A percentile compares a stretch with the other conserved stretches of the same genome.
phyloP scores from a whole-genome alignment of 352 stramenopile species.

The Pythium scleroteichum region DNA sequence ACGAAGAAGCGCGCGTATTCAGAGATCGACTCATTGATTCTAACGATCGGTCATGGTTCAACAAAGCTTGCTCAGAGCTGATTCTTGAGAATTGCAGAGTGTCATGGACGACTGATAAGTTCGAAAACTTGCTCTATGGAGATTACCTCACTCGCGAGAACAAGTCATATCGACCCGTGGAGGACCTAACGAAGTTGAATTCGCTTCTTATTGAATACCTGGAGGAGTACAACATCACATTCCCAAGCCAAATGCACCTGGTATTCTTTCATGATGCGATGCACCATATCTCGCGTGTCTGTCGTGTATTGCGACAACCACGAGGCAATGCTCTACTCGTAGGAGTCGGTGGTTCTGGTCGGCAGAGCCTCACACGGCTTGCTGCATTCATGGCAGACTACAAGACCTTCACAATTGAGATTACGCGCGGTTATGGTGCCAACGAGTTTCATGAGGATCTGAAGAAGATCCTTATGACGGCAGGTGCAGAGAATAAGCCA shows the following conservation, averaged over 20 bases:
- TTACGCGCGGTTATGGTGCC: slow-evolving; percentile 89
- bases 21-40: slow-evolving; percentile 89
- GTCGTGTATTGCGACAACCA: slow-evolving; percentile 90
- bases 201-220: slow-evolving; percentile 88
- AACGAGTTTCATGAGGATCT: slow-evolving; percentile 93
- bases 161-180: slow-evolving; percentile 69
- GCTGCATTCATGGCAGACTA: slow-evolving; percentile 92
- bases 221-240: slow-evolving; percentile 95
- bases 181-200: slow-evolving; percentile 69
- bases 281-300: slow-evolving; percentile 93
- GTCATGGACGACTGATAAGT: slow-evolving; percentile 56
- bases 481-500: slow-evolving; percentile 83
- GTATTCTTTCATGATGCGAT: slow-evolving; percentile 96
- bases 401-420: slow-evolving; percentile 92
- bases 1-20: slow-evolving; percentile 92
- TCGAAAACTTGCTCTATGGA: slow-evolving; percentile 88
- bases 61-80: slow-evolving; percentile 70
- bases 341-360: slow-evolving; percentile 88
- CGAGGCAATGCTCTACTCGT: slow-evolving; percentile 92
- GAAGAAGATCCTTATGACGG: slow-evolving; percentile 90
- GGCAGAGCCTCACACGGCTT: slow-evolving; percentile 90
- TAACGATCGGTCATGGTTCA: slow-evolving; percentile 89
- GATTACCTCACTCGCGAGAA: slow-evolving; percentile 89
- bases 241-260: slow-evolving; percentile 92
- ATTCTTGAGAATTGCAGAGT: slow-evolving; percentile 68